phyloP scores from a whole-genome alignment of 495 filamentous ascomycete species.

The Aspergillus sparsus region DNA sequence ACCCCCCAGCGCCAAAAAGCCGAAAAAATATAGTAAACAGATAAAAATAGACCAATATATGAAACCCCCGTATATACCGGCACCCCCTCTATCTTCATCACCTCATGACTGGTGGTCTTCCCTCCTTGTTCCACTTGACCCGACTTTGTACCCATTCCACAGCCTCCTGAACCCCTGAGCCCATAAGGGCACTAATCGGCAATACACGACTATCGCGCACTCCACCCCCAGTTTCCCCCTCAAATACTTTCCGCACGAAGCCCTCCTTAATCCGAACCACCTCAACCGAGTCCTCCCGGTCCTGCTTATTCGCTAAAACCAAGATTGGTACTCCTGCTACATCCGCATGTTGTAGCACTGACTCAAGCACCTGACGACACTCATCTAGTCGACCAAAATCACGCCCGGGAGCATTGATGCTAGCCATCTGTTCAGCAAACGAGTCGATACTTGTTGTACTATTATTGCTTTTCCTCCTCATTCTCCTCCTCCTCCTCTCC shows the following conservation, averaged over 20 bases:
- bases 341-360: conserved; percentile 78
- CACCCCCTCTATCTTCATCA: conserved; percentile 37
- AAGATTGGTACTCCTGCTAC: conserved; percentile 89
- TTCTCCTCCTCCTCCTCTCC: too few species aligned
- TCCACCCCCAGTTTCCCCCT: conserved; percentile 82
- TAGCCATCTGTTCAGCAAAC: conserved; percentile 41
- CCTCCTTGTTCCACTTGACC: conserved; percentile 96
- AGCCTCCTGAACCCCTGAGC: conserved; percentile 88
- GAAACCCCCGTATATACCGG: background rate
- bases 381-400: conserved; percentile 74
- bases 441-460: conserved; percentile 16
- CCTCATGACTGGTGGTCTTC: conserved; percentile 87
- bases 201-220: conserved; percentile 88
- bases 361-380: conserved; percentile 83
- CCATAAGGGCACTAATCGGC: conserved; percentile 87
- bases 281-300: conserved; percentile 95
- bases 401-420: conserved; percentile 50
- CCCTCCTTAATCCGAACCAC: conserved; percentile 97
- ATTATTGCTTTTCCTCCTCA: background rate
- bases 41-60: background rate
- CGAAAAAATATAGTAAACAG: conserved; percentile 12
- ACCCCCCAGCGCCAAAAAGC: conserved; percentile 18
- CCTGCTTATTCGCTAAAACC: conserved; percentile 96
- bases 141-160: conserved; percentile 92
- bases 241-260: conserved; percentile 87